Percentiles rank a stretch among this genome's conserved stretches.
phyloP scores from a whole-genome alignment of 768 basidiomycete species.

The Termitomyces titanicus region DNA sequence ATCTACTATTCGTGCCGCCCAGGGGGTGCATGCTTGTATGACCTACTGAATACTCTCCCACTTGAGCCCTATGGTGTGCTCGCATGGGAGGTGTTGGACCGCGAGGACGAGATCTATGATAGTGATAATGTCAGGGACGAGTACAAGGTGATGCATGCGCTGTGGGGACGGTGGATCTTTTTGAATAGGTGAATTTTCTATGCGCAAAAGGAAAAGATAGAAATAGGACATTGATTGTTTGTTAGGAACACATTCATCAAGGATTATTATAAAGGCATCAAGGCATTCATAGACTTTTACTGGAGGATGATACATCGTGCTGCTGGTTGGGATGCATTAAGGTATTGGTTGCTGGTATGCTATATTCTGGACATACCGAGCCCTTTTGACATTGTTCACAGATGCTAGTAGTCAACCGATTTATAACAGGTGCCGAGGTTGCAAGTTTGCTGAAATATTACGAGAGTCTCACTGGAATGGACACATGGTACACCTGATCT shows the following conservation, averaged over 20 bases:
- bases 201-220: neutral
- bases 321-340: slow-evolving; percentile 63
- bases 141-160: slow-evolving; percentile 73
- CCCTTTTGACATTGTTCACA: slow-evolving; percentile 19
- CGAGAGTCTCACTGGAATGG: slow-evolving; percentile 48
- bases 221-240: neutral
- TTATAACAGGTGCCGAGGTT: slow-evolving; percentile 48
- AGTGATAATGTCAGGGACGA: slow-evolving; percentile 68
- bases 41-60: slow-evolving; percentile 57
- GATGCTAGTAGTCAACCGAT: slow-evolving; percentile 54
- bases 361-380: neutral
- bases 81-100: slow-evolving; percentile 65
- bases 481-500: slow-evolving; percentile 31
- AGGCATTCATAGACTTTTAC: slow-evolving; percentile 54
- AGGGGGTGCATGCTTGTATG: slow-evolving; percentile 60
- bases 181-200: slow-evolving; percentile 44
- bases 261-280: slow-evolving; percentile 49
- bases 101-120: slow-evolving; percentile 76
- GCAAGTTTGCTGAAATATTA: slow-evolving; percentile 50
- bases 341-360: slow-evolving; percentile 58
- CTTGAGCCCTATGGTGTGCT: slow-evolving; percentile 62
- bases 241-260: slow-evolving; percentile 52
- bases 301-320: slow-evolving; percentile 67
- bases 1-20: slow-evolving; percentile 62
- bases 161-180: slow-evolving; percentile 77